Conservation (phyloP, 192 early-diverging fungal genomes). For the Backusella circina region DNA sequence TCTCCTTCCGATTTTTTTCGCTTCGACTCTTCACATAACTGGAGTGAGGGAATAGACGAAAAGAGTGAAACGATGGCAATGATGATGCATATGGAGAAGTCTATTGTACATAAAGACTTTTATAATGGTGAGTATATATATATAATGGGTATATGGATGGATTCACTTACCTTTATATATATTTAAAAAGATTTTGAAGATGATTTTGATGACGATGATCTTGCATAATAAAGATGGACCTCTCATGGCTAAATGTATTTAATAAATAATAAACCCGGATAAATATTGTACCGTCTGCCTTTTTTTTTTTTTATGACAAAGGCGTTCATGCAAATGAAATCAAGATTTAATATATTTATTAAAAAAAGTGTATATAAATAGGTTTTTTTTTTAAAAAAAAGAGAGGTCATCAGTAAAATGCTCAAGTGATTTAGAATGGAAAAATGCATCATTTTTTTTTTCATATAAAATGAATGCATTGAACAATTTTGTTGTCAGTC, state of each 20-base stretch:
- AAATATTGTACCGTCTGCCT: neutral
- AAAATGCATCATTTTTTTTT: too few relatives aligned
- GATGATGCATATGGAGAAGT: constrained; percentile 7
- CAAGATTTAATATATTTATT: neutral
- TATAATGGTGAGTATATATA: neutral
- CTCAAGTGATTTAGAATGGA: too few relatives aligned
- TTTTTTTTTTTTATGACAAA: neutral
- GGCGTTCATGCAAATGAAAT: neutral
- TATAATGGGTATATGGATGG: neutral
- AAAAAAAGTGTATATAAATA: too few relatives aligned
- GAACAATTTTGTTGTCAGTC: too few relatives aligned
- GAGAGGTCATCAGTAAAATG: too few relatives aligned
- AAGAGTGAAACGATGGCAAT: neutral
- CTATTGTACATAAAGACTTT: constrained; percentile 7
- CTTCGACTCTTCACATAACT: neutral
- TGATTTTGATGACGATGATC: constrained; percentile 13
- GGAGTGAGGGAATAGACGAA: neutral
- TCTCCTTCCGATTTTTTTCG: neutral
- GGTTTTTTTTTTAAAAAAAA: too few relatives aligned
- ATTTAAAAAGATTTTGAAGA: neutral
- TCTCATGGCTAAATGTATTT: neutral
- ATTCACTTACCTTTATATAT: neutral
- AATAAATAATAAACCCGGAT: neutral
- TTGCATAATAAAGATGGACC: neutral
- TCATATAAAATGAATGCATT: too few relatives aligned